Percentiles rank a stretch among this genome's conserved stretches.
Evolutionary conservation across 2,329 filamentous ascomycete genomes (phyloP).

Genomic region (Pseudogymnoascus sp.): DNA sequence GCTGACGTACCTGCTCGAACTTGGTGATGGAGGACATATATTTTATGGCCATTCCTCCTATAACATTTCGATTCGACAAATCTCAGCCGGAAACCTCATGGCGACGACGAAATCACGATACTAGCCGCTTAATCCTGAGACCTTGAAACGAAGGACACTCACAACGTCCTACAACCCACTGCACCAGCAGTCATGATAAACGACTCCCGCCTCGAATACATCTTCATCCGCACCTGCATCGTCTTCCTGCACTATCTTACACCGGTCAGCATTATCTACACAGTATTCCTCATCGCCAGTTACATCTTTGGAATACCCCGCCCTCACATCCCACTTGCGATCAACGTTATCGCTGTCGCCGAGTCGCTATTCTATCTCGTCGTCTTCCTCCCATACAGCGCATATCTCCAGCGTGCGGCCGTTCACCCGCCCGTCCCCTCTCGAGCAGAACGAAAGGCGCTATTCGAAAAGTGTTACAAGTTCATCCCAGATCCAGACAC

Average conservation of each 20-base stretch:
- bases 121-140: neutral
- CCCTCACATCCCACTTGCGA: constrained; percentile 16
- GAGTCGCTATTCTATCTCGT: constrained; percentile 48
- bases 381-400: constrained; percentile 44
- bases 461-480: constrained; percentile 44
- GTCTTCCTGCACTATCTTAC: constrained; percentile 40
- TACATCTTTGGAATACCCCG: constrained; percentile 26
- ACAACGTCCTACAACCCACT: neutral
- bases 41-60: neutral
- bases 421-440: constrained; percentile 39
- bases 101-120: neutral
- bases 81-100: neutral
- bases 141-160: neutral
- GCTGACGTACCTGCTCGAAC: neutral
- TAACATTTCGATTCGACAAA: neutral
- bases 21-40: neutral
- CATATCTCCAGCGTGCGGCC: constrained; percentile 43
- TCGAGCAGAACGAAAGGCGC: constrained; percentile 37
- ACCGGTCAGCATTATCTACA: constrained; percentile 42
- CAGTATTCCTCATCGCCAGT: constrained; percentile 27
- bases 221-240: constrained; percentile 40
- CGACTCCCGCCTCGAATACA: constrained; percentile 25
- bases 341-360: constrained; percentile 37
- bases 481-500: constrained; percentile 44
- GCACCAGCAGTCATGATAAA: constrained; percentile 25